Evolutionary conservation across 2,329 filamentous ascomycete genomes (phyloP), one percentile per base, ranked within the genome.

Genomic region (Fusarium concolor): DNA sequence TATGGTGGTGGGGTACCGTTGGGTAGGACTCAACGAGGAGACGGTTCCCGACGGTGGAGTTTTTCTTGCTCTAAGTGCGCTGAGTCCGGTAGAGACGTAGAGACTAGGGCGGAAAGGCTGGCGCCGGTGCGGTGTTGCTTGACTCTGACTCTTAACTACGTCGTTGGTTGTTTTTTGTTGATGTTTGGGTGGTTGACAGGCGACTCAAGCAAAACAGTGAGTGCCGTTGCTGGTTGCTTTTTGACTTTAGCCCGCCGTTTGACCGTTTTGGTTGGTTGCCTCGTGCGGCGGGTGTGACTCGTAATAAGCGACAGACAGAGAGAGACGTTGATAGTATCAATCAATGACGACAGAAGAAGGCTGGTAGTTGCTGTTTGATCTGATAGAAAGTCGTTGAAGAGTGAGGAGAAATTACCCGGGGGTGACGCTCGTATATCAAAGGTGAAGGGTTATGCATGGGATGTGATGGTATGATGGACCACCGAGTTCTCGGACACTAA

Each of bases 381-480:
- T 47, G 45, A 47, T 55, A 44, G 47, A 47, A 41, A 45, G 49
- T 57, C 47, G 52, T 52, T 51, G 39, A 46, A 18, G 26, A 26
- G 43, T 33, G 42, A 56, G 24, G 15, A 55, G 55, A 47, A 49
- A 70, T 62, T 33, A 56, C 57, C 37, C 39, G 67, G 71, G 51
- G 57, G 68, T 50, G 67, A 54, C 58, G n/a, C 50, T 67, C 10
- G 50, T 73, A 72, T 73, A 73, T 70, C 67, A 63, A 57, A 62
- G 67, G 56, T 58, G 65, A 56, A 54, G 31, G 20, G 39, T 60
- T 45, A 65, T 70, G 67, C 55, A 68, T 65, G 57, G 37, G 45
- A 47, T 53, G 49, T 24, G 42, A 45, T 56, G 55, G 29, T 46
- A 45, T 56, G 55, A 63, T 67, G 54, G 56, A 58, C 62, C 54